Conservation (phyloP, 31 red algal species). For the Bonnemaisonia californica region DNA sequence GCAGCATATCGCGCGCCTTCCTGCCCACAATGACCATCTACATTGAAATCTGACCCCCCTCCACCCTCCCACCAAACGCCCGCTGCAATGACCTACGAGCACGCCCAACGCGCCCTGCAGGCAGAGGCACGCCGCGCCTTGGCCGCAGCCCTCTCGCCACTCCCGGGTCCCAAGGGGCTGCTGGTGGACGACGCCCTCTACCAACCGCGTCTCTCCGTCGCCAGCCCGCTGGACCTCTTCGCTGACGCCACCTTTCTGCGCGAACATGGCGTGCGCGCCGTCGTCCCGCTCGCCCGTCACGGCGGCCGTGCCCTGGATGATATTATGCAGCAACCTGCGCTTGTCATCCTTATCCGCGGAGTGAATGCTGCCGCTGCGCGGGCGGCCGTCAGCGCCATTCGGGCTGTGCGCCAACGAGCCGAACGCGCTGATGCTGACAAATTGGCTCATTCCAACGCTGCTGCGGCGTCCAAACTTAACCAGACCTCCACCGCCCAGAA, state of each 20-base stretch:
- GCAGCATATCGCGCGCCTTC: too few relatives aligned
- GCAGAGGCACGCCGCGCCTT: constrained; percentile 55
- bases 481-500: not conserved
- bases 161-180: constrained; percentile 64
- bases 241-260: constrained; percentile 63
- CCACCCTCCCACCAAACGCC: too few relatives aligned
- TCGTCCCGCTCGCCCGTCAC: constrained; percentile 31
- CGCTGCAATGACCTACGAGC: constrained; percentile 27
- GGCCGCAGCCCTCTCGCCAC: constrained; percentile 40
- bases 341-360: constrained; percentile 62
- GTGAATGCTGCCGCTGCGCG: constrained; percentile 55
- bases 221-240: constrained; percentile 73
- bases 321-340: constrained; percentile 20
- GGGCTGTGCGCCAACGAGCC: not conserved
- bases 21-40: too few relatives aligned
- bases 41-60: too few relatives aligned
- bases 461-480: not conserved
- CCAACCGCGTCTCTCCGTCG: constrained; percentile 47
- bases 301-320: not conserved
- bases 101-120: constrained; percentile 46
- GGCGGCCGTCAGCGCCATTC: constrained; percentile 26
- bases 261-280: constrained; percentile 61
- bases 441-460: not conserved
- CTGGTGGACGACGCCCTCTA: constrained; percentile 56
- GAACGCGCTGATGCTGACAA: not conserved